These are phyloP conservation scores for Cyclocybe cylindracea DNA, from an alignment of 768 basidiomycete species.

Conservation along the genomic window DNA sequence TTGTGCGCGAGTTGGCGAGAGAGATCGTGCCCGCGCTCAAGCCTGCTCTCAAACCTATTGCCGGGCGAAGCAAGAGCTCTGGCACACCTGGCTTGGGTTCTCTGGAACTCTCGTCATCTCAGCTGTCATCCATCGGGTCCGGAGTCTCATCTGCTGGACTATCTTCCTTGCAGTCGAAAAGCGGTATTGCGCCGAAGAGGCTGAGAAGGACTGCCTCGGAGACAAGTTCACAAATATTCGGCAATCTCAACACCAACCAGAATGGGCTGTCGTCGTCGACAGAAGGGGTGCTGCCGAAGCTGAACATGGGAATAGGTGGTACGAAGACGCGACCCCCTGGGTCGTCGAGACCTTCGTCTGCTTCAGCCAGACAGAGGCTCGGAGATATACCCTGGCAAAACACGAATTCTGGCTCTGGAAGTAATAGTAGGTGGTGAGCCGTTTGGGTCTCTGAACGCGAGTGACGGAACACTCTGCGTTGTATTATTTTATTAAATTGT, in stretches of 20 bases:
- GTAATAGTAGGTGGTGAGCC: neutral
- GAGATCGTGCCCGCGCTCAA: constrained; percentile 81
- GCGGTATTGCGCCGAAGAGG: constrained; percentile 58
- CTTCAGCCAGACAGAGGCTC: constrained; percentile 49
- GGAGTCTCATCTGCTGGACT: neutral
- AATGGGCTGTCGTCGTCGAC: constrained; percentile 1
- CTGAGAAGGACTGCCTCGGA: constrained; percentile 74
- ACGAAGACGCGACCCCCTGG: constrained; percentile 12
- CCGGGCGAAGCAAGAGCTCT: constrained; percentile 24
- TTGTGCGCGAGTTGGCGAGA: constrained; percentile 86
- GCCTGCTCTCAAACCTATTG: constrained; percentile 67
- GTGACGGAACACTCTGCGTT: neutral
- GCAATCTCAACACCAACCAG: constrained; percentile 17
- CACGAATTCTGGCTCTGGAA: constrained; percentile 13
- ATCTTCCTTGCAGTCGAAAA: neutral
- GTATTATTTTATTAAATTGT: constrained; percentile 8
- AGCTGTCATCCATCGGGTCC: neutral
- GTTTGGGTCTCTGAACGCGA: neutral
- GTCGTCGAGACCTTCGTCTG: constrained; percentile 12
- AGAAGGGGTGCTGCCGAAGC: constrained; percentile 4
- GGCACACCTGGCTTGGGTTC: constrained; percentile 8
- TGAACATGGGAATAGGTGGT: constrained; percentile 10
- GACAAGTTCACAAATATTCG: constrained; percentile 39
- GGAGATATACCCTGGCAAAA: constrained; percentile 67
- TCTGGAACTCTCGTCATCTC: constrained; percentile 13